Conservation (phyloP, 345 rosid genomes). For the Rhizophora mangle region DNA sequence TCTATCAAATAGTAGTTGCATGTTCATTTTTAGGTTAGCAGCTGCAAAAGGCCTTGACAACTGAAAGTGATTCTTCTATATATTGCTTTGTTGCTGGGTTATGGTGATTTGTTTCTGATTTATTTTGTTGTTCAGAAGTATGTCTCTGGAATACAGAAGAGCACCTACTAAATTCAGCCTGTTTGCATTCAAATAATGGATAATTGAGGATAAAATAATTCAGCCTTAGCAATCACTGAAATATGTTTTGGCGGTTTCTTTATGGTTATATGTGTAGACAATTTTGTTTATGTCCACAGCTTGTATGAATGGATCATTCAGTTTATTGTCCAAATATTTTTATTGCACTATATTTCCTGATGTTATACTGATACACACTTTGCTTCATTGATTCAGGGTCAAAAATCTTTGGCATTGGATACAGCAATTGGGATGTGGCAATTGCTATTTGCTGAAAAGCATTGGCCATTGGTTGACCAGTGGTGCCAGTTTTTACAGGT, state of each 20-base stretch:
- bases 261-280: too few species aligned
- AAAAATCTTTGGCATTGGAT: constrained; percentile 93
- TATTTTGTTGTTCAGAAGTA: background rate
- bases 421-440: constrained; percentile 99
- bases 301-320: background rate
- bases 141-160: background rate
- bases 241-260: too few species aligned
- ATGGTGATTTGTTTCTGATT: background rate
- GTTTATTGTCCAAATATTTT: constrained; percentile 5
- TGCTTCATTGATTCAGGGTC: constrained; percentile 55
- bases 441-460: constrained; percentile 87
- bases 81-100: background rate
- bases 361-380: background rate
- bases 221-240: too few species aligned
- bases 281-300: too few species aligned
- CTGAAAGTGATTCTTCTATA: background rate
- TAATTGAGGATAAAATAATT: too few species aligned
- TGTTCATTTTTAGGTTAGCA: background rate
- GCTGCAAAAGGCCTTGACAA: background rate
- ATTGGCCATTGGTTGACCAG: constrained; percentile 85
- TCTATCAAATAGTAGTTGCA: too few species aligned
- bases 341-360: background rate
- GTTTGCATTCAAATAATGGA: too few species aligned
- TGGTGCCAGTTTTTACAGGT: constrained; percentile 99
- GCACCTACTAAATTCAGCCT: too few species aligned